Evolutionary conservation across 1,139 yeast genomes (phyloP).

Genomic region (Yamadazyma taylorii): DNA sequence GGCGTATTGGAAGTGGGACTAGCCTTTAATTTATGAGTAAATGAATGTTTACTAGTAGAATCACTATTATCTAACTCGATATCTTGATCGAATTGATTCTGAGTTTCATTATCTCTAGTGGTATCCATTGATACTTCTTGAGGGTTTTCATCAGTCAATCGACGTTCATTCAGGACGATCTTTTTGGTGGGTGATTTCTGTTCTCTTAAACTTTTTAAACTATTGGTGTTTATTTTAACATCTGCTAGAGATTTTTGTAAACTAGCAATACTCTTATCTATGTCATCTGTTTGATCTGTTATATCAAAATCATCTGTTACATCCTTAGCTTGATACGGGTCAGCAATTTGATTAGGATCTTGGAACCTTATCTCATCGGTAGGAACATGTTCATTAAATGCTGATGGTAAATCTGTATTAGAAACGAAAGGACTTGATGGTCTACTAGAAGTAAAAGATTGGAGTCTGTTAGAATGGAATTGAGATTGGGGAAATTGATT

Average conservation of each 20-base stretch:
- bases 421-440: conserved; percentile 35
- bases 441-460: conserved; percentile 7
- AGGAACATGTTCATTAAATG: not conserved
- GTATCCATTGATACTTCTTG: conserved; percentile 19
- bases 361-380: not conserved
- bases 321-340: not conserved
- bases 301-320: not conserved
- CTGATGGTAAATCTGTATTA: conserved; percentile 19
- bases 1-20: conserved; percentile 22
- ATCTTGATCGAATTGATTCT: conserved; percentile 33
- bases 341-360: not conserved
- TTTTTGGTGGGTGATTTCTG: no score
- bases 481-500: not conserved
- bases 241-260: conserved; percentile 24
- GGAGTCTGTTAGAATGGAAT: not conserved
- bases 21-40: conserved; percentile 8
- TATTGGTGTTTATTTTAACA: conserved; percentile 13
- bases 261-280: conserved; percentile 26
- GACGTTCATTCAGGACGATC: no score
- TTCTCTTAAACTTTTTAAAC: conserved; percentile 1
- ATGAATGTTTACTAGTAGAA: conserved; percentile 9
- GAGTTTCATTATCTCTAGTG: conserved; percentile 27
- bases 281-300: conserved; percentile 10
- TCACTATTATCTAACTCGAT: conserved; percentile 22
- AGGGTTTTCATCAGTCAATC: not conserved